Evolutionary conservation across 176 grass and related monocot species (phyloP), one percentile per base, ranked within the genome.

Genomic region (Lolium multiflorum): DNA sequence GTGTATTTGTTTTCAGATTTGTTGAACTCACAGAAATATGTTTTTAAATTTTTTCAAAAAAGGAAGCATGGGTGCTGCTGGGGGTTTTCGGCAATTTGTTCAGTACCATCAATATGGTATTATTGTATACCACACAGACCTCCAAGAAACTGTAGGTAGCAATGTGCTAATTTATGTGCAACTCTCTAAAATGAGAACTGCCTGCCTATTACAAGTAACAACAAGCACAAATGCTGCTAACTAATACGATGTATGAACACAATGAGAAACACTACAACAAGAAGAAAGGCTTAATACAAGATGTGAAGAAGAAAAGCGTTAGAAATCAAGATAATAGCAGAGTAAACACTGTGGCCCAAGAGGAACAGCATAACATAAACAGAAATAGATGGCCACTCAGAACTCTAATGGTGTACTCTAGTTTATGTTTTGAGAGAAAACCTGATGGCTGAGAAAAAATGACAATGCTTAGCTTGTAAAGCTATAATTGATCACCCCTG

Each of bases 351-450:
- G 60, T 65, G 24, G 11, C 4, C 22, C 12, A 65, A 65, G 25
- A 65, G 7, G 10, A 38, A 68, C 31, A 7, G 16, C 15, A 68
- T 43, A 68, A 68, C 14, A 67, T 67, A 65, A 65, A 20, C 17
- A 57, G 54, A 68, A 17, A 66, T 7, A 68, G 67, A 71, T 43
- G 67, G 2, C 3, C 17, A 71, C 38, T 35, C 31, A 35, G 37
- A 68, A 71, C 38, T 41, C 37, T 71, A 71, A 44, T 71, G 18
- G 65, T 43, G 17, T 71, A 71, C 37, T 43, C 67, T 70, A 41
- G 66, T 70, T 35, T 66, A 12, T 66, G 60, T 18, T 39, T 43
- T 3, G 20, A 41, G 16, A 41, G 16, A 70, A 20, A 39, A 44
- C 17, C 9, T 20, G 67, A 71, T 44, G 66, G 66, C 66, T n/a